Base-by-base conservation (phyloP, 768 basidiomycete species). In the Tremella fuciformis region DNA sequence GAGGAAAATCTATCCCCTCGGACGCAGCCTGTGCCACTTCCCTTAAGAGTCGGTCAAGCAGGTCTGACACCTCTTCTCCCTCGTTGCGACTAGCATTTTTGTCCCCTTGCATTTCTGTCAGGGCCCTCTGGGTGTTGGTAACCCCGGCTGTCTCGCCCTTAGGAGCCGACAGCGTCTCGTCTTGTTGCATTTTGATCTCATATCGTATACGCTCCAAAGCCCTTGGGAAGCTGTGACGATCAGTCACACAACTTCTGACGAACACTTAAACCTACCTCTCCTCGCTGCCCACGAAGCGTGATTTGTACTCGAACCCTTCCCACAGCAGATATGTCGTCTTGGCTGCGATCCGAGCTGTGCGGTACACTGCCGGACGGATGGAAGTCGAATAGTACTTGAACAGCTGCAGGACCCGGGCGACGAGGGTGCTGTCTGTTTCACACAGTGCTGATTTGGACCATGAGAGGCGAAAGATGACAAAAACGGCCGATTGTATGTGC, bases 391-490 rank as follows among this genome's bases (percentile, higher is more conserved):
- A 50, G 19, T n/a, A 22, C 21, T 50, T 26, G 19, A 50, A 50
- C 24, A 50, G 24, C 48, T 26, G 21, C 21, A 26, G 13, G 8
- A 25, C 48, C 21, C 21, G 21, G 8, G 9, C 48, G 15, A 50
- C 26, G 48, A 50, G 48, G 15, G 21, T 8, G 26, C 48, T 50
- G 48, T 50, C 48, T 13, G 26, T 26, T 8, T 15, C 26, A 21
- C 26, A 21, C 3, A 50, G 48, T 8, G 48, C 24, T 21, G 21
- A 8, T 16, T 18, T 26, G 9, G 48, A n/a, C 48, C 48, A 50
- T 24, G 48, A 50, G 15, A 50, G 48, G 26, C 48, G 48, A 21
- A 50, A 50, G 48, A 50, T 21, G 19, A 50, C 24, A 25, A 50
- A 50, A 21, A 50, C 21, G 21, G 48, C 48, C 19, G 48, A 50